These are phyloP conservation scores for Meyerozyma carpophila DNA, from an alignment of 1,139 yeast species.

Conservation along the genomic window DNA sequence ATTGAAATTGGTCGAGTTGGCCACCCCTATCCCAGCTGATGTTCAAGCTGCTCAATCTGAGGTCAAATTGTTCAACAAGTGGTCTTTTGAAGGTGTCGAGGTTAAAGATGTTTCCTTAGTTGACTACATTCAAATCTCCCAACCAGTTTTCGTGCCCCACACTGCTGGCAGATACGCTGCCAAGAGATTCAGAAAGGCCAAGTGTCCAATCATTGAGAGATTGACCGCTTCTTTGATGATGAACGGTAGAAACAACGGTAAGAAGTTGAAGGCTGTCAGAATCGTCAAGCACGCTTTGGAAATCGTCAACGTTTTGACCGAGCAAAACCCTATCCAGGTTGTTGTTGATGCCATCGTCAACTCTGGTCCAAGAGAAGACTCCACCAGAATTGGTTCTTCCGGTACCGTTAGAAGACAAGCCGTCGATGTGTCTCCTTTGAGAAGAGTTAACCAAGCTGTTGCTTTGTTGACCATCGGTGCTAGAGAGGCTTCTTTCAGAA, in stretches of 20 bases:
- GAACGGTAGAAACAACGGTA: constrained; percentile 99
- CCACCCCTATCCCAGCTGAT: constrained; percentile 94
- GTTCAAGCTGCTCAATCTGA: constrained; percentile 95
- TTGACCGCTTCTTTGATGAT: constrained; percentile 99
- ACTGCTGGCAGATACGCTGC: constrained; percentile 99
- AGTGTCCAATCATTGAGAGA: constrained; percentile 99
- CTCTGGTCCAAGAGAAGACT: constrained; percentile 99
- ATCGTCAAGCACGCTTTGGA: constrained; percentile 98
- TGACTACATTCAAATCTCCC: constrained; percentile 96
- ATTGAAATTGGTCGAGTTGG: constrained; percentile 78
- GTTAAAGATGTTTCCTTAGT: constrained; percentile 97
- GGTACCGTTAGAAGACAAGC: constrained; percentile 99
- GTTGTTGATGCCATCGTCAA: constrained; percentile 98
- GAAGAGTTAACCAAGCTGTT: constrained; percentile 99
- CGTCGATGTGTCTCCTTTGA: constrained; percentile 99
- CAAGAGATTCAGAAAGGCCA: constrained; percentile 99
- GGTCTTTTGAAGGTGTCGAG: constrained; percentile 97
- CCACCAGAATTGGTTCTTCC: constrained; percentile 99
- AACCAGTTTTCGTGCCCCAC: constrained; percentile 98
- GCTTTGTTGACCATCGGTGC: constrained; percentile 99
- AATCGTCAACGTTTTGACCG: constrained; percentile 95
- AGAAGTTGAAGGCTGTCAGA: constrained; percentile 99
- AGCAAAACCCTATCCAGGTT: constrained; percentile 99
- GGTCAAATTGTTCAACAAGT: constrained; percentile 98
- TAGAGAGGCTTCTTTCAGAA: constrained; percentile 99